A percentile compares a stretch with the other conserved stretches of the same genome.
phyloP scores from a whole-genome alignment of 2,329 filamentous ascomycete genomes.

The Paecilomyces dactylethromorphus region DNA sequence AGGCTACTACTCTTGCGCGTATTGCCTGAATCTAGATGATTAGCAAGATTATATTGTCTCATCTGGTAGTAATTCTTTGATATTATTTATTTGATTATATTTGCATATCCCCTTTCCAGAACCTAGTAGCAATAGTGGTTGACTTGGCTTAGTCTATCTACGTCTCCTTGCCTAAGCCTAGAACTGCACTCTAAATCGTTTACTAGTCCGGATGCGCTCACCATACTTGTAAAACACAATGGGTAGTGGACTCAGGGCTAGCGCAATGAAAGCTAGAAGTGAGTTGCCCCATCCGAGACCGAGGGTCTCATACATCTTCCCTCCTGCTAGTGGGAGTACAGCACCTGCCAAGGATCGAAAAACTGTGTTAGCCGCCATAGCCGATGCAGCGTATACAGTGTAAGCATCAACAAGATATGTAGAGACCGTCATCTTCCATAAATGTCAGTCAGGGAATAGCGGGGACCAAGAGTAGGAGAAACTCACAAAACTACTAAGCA shows the following conservation, averaged over 20 bases:
- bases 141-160: too few species aligned
- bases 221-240: conserved; percentile 30
- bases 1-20: too few species aligned
- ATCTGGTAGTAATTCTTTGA: too few species aligned
- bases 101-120: too few species aligned
- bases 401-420: conserved; percentile 57
- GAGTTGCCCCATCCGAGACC: conserved; percentile 47
- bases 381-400: conserved; percentile 42
- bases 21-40: too few species aligned
- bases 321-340: conserved; percentile 55
- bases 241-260: conserved; percentile 42
- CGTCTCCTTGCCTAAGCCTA: neutral
- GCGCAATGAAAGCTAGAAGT: conserved; percentile 50
- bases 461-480: conserved; percentile 2
- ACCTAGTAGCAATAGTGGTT: too few species aligned
- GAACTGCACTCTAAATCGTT: conserved; percentile 18
- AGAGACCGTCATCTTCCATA: conserved; percentile 42
- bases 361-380: conserved; percentile 50
- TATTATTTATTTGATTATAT: too few species aligned
- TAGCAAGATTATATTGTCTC: too few species aligned
- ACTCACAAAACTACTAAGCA: conserved; percentile 47
- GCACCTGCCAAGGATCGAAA: conserved; percentile 52
- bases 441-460: conserved; percentile 2
- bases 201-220: conserved; percentile 25
- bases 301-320: conserved; percentile 41